A percentile compares a stretch with the other conserved stretches of the same genome.
These are phyloP conservation scores for Phytophthora hibernalis DNA, from an alignment of 352 stramenopile genomes.

Conservation along the genomic window DNA sequence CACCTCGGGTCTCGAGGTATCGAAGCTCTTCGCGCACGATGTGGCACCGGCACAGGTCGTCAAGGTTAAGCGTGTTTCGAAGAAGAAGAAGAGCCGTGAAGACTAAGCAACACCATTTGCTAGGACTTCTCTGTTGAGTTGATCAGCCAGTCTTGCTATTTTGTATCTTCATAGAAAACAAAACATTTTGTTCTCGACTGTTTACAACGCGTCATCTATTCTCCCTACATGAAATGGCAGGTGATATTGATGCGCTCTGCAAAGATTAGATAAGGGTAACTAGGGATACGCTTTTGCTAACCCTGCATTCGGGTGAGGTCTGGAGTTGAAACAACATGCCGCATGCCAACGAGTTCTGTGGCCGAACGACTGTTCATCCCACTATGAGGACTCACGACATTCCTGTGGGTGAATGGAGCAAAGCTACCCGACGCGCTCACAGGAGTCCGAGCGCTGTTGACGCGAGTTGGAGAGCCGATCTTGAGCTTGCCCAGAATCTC, in stretches of 20 bases:
- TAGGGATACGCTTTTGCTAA: conserved; percentile 21
- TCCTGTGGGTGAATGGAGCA: conserved; percentile 36
- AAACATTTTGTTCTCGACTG: conserved; percentile 36
- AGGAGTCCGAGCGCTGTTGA: conserved; percentile 33
- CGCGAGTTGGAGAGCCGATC: conserved; percentile 48
- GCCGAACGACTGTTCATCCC: conserved; percentile 38
- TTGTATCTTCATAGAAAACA: conserved; percentile 52
- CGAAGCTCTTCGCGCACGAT: conserved; percentile 90
- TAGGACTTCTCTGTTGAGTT: conserved; percentile 17
- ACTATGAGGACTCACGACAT: conserved; percentile 25
- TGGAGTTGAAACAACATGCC: conserved; percentile 69
- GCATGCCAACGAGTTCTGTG: conserved; percentile 52
- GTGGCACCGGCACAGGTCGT: conserved; percentile 80
- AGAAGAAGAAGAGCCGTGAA: conserved; percentile 92
- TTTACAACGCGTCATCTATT: conserved; percentile 6
- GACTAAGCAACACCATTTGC: conserved; percentile 50
- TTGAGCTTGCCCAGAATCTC: conserved; percentile 82
- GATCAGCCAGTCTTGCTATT: conserved; percentile 40
- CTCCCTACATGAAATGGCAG: conserved; percentile 17
- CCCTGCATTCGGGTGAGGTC: conserved; percentile 57
- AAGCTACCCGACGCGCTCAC: conserved; percentile 36
- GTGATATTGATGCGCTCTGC: conserved; percentile 24
- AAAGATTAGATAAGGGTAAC: conserved; percentile 26
- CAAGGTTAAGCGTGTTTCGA: conserved; percentile 88
- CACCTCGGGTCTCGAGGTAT: conserved; percentile 86